Conservation (phyloP, 2,329 filamentous ascomycete genomes). For the Sclerotinia subarctica region DNA sequence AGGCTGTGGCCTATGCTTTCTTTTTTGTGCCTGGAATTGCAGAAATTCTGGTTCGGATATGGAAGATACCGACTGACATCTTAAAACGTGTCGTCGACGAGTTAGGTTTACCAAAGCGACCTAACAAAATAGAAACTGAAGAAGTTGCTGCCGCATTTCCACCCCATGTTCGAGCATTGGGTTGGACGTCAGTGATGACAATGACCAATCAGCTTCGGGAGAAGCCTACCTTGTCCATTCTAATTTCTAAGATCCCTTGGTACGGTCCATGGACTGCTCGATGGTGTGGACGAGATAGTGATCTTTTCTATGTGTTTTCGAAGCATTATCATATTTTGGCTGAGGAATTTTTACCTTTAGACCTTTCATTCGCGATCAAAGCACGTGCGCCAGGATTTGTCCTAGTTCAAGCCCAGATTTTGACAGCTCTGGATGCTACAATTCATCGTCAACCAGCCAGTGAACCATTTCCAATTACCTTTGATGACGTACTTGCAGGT, state of each 20-base stretch:
- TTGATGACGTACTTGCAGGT: slow-evolving; percentile 63
- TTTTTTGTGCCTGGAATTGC: slow-evolving; percentile 70
- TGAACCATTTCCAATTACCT: slow-evolving; percentile 54
- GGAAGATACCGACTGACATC: slow-evolving; percentile 58
- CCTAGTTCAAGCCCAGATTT: slow-evolving; percentile 65
- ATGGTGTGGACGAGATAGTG: slow-evolving; percentile 71
- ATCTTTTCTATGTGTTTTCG: slow-evolving; percentile 70
- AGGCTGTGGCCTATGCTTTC: slow-evolving; percentile 70
- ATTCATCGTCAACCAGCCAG: slow-evolving; percentile 57
- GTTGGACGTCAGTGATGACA: slow-evolving; percentile 56
- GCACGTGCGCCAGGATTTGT: slow-evolving; percentile 59
- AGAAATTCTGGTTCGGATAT: slow-evolving; percentile 63
- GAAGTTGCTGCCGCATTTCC: slow-evolving; percentile 41
- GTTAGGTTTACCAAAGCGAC: slow-evolving; percentile 55
- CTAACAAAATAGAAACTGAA: slow-evolving; percentile 44
- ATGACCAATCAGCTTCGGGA: slow-evolving; percentile 53
- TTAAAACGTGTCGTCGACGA: slow-evolving; percentile 61
- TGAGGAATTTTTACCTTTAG: slow-evolving; percentile 53
- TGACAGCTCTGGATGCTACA: slow-evolving; percentile 63
- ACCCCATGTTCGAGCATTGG: slow-evolving; percentile 54
- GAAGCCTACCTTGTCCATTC: slow-evolving; percentile 54
- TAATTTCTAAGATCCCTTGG: slow-evolving; percentile 62
- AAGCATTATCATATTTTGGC: slow-evolving; percentile 68
- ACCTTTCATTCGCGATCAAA: slow-evolving; percentile 52
- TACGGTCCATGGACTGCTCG: slow-evolving; percentile 65